A percentile compares a stretch with the other conserved stretches of the same genome.
These are phyloP conservation scores for Metschnikowia colocasiae DNA, from an alignment of 805 yeast genomes.

Conservation along the genomic window DNA sequence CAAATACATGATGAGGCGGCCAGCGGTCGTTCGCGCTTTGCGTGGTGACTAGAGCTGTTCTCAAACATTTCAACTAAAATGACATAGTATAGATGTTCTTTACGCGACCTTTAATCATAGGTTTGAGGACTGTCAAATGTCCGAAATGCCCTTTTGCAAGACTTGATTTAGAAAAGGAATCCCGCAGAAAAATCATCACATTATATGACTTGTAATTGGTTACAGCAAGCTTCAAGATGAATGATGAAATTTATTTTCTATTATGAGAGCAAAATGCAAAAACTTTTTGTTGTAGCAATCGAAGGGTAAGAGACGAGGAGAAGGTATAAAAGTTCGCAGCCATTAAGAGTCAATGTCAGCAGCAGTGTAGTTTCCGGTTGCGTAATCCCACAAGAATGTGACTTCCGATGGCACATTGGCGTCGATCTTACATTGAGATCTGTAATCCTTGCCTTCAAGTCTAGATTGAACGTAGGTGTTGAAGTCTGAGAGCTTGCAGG, in stretches of 20 bases:
- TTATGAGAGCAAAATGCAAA: background rate
- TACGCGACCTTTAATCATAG: background rate
- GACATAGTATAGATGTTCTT: background rate
- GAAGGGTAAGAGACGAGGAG: background rate
- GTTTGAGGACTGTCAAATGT: background rate
- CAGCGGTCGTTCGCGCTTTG: conserved; percentile 83
- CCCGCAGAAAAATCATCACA: background rate
- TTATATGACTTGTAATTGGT: background rate
- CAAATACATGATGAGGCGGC: conserved; percentile 90
- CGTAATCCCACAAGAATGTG: conserved; percentile 43
- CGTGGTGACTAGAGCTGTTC: conserved; percentile 50
- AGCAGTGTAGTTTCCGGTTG: conserved; percentile 22
- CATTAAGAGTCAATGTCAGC: conserved; percentile 16
- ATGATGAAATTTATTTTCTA: background rate
- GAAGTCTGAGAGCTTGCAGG: conserved; percentile 37
- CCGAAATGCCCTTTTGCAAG: background rate
- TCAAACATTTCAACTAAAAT: background rate
- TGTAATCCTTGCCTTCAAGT: conserved; percentile 25
- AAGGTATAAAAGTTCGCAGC: background rate
- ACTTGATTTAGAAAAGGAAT: background rate
- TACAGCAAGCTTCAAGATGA: background rate
- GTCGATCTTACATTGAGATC: conserved; percentile 25
- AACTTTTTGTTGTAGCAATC: background rate
- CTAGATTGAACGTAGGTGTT: conserved; percentile 27
- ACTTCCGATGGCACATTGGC: conserved; percentile 23